Base-by-base conservation (phyloP, 2,329 filamentous ascomycete species). In the Epichloe aotearoae region DNA sequence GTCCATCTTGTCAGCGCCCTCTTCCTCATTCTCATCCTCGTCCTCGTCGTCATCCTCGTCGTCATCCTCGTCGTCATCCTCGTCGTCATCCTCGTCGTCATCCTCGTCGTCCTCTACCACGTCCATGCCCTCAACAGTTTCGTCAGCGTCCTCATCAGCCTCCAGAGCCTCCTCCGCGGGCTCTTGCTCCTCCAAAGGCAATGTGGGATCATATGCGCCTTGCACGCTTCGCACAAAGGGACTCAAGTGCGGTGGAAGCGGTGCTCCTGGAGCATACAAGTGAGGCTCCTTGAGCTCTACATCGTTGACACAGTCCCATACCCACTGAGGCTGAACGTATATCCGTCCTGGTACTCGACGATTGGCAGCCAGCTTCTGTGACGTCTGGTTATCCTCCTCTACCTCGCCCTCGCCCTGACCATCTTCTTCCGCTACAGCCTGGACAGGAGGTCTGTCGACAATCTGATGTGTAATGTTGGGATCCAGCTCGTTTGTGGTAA, bases 321-420 rank as follows among this genome's bases (percentile, higher is more conserved):
- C 82, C 91, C 94, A 98, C 66, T 98, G 93, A 19, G 93, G 93
- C 71, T 98, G 93, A 51, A 98, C 72, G 60, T 98, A 98, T 56
- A 82, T 88, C 57, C 93, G 79, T 37, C 91, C 91, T n/a, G 91
- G 89, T 54, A 97, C 84, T 54, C 89, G 82, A 56, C 81, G 81
- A 61, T 87, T 85, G 53, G 67, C 67, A 26, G 65, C 73, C 50
- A 82, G 69, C 64, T 75, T 79, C 64, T 76, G 78, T 46, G 71
- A 71, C 55, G 73, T 85, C 69, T 79, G 80, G 67, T 77, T 83
- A 59, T 83, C 80, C 56, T 78, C 76, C 10, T 4, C 33, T 30
- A 8, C 71, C 43, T 71, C 71, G 19, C 26, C 76, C 10, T 4
- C 33, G 26, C 59, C 71, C 43, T 71, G 71, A 17, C 66, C 72